A percentile compares a stretch with the other conserved stretches of the same genome.
phyloP scores from a whole-genome alignment of 2,329 filamentous ascomycete species.

The Xylaria digitata region DNA sequence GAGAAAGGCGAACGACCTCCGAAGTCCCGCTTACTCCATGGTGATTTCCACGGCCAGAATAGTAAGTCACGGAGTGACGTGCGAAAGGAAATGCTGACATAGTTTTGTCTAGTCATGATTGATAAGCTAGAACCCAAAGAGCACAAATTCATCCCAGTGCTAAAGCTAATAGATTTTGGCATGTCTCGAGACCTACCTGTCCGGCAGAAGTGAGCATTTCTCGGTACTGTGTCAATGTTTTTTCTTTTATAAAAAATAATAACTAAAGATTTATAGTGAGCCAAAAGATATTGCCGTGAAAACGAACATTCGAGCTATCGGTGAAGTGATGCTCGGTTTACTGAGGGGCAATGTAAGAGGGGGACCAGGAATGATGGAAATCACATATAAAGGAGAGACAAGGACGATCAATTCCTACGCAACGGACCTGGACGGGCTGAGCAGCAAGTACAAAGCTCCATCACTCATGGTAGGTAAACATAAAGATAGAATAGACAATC shows the following conservation, averaged over 20 bases:
- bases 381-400: slow-evolving; percentile 20
- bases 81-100: background rate
- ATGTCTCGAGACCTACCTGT: slow-evolving; percentile 22
- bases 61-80: slow-evolving; percentile 27
- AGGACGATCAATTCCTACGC: slow-evolving; percentile 24
- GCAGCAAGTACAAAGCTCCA: slow-evolving; percentile 20
- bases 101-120: slow-evolving; percentile 40
- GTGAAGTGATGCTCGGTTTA: slow-evolving; percentile 37
- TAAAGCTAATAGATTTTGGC: slow-evolving; percentile 44
- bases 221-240: background rate
- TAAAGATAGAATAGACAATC: slow-evolving; percentile 34
- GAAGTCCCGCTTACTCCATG: slow-evolving; percentile 37
- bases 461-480: slow-evolving; percentile 17
- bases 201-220: slow-evolving; percentile 23
- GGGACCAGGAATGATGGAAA: slow-evolving; percentile 33
- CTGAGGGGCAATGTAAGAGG: slow-evolving; percentile 34
- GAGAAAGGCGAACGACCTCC: slow-evolving; percentile 21
- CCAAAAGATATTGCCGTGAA: slow-evolving; percentile 23
- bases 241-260: too few relatives aligned
- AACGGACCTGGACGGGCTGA: slow-evolving; percentile 28
- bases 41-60: slow-evolving; percentile 40
- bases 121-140: slow-evolving; percentile 35
- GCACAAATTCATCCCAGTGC: slow-evolving; percentile 34
- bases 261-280: slow-evolving; percentile 27
- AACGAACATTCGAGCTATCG: slow-evolving; percentile 33